Conservation (phyloP, 2,329 filamentous ascomycete species). For the Fusarium mundagurra region DNA sequence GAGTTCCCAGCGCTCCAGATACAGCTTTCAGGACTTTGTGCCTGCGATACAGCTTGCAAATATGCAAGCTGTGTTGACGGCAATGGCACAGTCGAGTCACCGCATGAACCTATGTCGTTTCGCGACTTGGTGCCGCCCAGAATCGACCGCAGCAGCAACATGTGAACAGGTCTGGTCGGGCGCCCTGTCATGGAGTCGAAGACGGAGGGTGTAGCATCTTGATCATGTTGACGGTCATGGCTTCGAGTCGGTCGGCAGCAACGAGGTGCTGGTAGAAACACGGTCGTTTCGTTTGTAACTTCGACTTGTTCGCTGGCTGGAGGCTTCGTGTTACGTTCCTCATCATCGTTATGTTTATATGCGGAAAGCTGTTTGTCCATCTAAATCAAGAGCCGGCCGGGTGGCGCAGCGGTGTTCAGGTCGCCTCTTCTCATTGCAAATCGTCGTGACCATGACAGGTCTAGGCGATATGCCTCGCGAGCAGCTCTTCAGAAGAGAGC, state of each 20-base stretch:
- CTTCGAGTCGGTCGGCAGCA: not conserved
- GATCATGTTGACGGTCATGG: no score
- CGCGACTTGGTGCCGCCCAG: not conserved
- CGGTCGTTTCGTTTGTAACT: not conserved
- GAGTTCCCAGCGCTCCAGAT: fast-evolving
- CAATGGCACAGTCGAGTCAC: not conserved
- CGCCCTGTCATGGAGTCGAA: not conserved
- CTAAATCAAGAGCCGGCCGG: no score
- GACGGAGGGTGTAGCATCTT: not conserved
- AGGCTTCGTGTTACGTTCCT: not conserved
- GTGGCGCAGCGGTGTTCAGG: not conserved
- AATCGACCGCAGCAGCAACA: not conserved
- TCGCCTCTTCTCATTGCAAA: not conserved
- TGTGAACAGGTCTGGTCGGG: not conserved
- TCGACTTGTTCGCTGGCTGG: not conserved
- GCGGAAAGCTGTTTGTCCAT: not conserved
- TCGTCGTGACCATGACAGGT: not conserved
- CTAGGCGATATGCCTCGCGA: not conserved
- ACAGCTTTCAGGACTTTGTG: fast-evolving
- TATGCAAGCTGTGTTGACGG: not conserved
- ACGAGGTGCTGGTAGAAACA: not conserved
- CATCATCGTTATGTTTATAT: not conserved
- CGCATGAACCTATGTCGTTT: not conserved
- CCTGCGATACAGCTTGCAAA: not conserved
- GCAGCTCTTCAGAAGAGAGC: not conserved